phyloP scores from a whole-genome alignment of 2,329 filamentous ascomycete genomes.

The Ophidiomyces ophidiicola region DNA sequence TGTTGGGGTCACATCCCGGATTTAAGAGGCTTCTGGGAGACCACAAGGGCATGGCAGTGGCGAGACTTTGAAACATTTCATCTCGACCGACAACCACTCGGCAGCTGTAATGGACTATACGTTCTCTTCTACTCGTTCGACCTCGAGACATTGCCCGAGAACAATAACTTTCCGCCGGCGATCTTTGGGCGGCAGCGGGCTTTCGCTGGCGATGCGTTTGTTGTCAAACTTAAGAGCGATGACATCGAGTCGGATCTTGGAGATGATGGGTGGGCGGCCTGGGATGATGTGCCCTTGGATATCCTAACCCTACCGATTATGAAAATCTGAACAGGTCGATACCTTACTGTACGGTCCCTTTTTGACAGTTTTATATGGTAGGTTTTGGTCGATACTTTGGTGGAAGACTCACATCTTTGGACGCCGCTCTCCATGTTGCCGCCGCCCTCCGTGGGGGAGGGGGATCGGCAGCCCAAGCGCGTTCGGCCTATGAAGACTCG shows the following conservation, averaged over 20 bases:
- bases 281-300: neutral
- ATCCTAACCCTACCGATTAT: neutral
- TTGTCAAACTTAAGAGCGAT: neutral
- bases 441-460: no score
- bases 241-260: neutral
- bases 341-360: no score
- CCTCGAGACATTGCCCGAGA: neutral
- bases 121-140: neutral
- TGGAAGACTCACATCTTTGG: no score
- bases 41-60: neutral
- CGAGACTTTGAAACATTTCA: neutral
- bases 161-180: neutral
- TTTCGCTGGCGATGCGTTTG: neutral
- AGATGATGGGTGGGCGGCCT: neutral
- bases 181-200: neutral
- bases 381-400: no score
- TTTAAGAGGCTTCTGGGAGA: neutral
- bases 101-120: neutral
- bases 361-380: no score
- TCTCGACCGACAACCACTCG: neutral
- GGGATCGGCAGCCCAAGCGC: no score
- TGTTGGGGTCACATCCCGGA: neutral
- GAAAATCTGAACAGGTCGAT: no score
- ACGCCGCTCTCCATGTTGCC: no score
- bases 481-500: no score